Evolutionary conservation across 148 eudicot genomes (phyloP).

Genomic region (Rhododendron griersonianum): DNA sequence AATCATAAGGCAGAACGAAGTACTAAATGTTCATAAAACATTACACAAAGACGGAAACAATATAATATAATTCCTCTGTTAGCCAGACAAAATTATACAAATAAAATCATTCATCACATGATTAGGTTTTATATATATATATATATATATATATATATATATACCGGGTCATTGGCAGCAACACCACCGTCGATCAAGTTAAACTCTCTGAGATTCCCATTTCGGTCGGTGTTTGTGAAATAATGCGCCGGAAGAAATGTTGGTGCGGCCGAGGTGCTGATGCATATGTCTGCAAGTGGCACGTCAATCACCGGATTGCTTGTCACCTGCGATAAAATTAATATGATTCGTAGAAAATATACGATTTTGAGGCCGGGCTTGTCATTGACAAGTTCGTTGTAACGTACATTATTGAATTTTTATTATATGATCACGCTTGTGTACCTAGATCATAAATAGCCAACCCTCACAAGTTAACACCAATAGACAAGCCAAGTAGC

Average conservation of each 20-base stretch:
- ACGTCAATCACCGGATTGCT: slow-evolving; percentile 28
- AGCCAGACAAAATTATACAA: background rate
- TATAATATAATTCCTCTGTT: too few species aligned
- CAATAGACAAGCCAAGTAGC: too few species aligned
- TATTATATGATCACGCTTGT: too few species aligned
- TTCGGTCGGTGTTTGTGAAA: slow-evolving; percentile 28
- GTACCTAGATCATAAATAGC: too few species aligned
- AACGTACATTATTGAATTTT: too few species aligned
- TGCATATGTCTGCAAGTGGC: slow-evolving; percentile 47
- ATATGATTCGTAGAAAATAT: background rate
- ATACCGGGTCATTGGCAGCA: slow-evolving; percentile 63
- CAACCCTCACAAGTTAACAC: too few species aligned
- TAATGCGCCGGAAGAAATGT: slow-evolving; percentile 58
- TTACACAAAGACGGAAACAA: too few species aligned
- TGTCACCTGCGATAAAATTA: slow-evolving; percentile 15
- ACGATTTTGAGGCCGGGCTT: too few species aligned
- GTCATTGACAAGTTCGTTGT: too few species aligned
- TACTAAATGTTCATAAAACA: too few species aligned
- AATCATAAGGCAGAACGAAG: too few species aligned
- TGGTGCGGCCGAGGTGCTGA: slow-evolving; percentile 73
- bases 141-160: background rate
- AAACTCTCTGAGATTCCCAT: slow-evolving; percentile 34
- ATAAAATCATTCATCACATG: background rate
- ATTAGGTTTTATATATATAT: slow-evolving; percentile 18
- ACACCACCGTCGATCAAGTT: slow-evolving; percentile 69